Evolutionary conservation across 106 monocot species (phyloP).

Genomic region (Acanthochlamys bracteata): DNA sequence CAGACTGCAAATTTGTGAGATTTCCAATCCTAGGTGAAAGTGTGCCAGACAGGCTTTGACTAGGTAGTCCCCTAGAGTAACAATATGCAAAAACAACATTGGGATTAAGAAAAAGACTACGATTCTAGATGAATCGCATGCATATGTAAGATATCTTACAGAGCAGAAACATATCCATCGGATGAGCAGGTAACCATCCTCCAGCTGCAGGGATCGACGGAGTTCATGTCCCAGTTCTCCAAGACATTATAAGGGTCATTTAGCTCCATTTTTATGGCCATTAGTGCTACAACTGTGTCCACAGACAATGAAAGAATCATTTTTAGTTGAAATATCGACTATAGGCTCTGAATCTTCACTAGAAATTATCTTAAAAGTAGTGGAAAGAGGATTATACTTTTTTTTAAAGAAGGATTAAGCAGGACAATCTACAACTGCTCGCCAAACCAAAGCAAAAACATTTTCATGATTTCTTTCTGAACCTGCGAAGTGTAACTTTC

Average conservation of each 20-base stretch:
- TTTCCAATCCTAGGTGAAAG: slow-evolving; percentile 82
- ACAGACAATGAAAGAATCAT: too few species aligned
- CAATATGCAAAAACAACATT: background rate
- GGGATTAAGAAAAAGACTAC: background rate
- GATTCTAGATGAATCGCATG: too few species aligned
- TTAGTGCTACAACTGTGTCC: slow-evolving; percentile 74
- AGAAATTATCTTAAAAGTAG: too few species aligned
- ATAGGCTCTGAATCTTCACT: too few species aligned
- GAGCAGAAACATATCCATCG: slow-evolving; percentile 81
- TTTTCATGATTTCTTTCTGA: too few species aligned
- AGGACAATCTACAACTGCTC: too few species aligned
- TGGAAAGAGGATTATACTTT: too few species aligned
- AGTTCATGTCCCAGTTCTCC: slow-evolving; percentile 93
- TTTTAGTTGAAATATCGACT: too few species aligned
- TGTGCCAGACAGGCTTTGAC: slow-evolving; percentile 84
- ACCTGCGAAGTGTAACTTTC: too few species aligned
- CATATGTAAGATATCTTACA: slow-evolving; percentile 40
- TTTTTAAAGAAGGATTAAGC: too few species aligned
- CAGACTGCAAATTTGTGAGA: slow-evolving; percentile 78
- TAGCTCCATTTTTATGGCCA: slow-evolving; percentile 71
- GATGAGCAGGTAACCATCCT: slow-evolving; percentile 90
- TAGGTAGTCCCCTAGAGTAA: slow-evolving; percentile 56
- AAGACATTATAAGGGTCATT: slow-evolving; percentile 82
- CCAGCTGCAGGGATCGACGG: slow-evolving; percentile 99
- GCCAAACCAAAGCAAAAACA: too few species aligned